Evolutionary conservation across 805 yeast species (phyloP), one percentile per base, ranked within the genome.

Genomic region (Jamesozyma gamospora): DNA sequence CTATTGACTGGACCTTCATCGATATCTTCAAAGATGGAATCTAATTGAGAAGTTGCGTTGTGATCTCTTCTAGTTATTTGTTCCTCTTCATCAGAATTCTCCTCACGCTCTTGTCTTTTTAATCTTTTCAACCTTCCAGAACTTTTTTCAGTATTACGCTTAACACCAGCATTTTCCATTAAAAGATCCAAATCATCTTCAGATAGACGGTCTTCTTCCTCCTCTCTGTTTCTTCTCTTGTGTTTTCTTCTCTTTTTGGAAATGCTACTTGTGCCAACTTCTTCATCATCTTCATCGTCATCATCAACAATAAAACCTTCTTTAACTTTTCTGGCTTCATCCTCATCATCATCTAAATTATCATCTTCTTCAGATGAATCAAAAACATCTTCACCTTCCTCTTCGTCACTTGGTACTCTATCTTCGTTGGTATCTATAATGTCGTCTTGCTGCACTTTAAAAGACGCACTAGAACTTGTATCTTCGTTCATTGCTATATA

Each of bases 291-390:
- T n/a, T 74, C 83, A 16, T 79, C 94, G 42, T 82, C 95, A 51
- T 85, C 95, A 52, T 87, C 96, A 9, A 85, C 96, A 53, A 90
- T 88, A 61, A 90, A 87, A 0, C 96, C 96, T 45, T 87, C 95
- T 35, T 90, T 75, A 32, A 88, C 81, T 51, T 74, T 75, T 48
- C 80, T 73, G 35, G 82, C 77, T 53, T 88, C 96, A 48, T 88
- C 96, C 53, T 82, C 96, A 54, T 87, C 94, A 25, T 85, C 95
- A 34, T 80, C 88, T 28, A 65, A 65, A 25, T 84, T 94, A 7
- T 83, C 95, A 31, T 87, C 96, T 44, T 88, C 96, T 40, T 83
- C 94, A 11, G 92, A 82, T 9, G 94, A 82, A 50, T 83, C 92
- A 44, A 72, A 71, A 6, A 66, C 64, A 45, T 66, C 71, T 35